A percentile compares a stretch with the other conserved stretches of the same genome.
Evolutionary conservation across 225 moss, liverwort and hornwort species (phyloP).

Genomic region (Lunularia cruciata): DNA sequence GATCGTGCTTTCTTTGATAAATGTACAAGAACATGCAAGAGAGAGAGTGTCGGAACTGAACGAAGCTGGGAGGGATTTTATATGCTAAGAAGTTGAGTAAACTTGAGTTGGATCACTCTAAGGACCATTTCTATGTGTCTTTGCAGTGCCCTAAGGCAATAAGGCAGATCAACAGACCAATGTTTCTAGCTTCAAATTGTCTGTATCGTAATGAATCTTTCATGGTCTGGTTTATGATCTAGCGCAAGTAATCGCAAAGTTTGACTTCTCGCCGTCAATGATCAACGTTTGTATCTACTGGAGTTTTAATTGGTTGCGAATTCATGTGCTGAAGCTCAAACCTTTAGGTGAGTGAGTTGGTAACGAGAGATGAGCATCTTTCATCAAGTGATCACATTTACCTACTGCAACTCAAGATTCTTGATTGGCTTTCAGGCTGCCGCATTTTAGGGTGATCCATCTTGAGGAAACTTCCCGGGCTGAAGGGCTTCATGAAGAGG

Average conservation of each 20-base stretch:
- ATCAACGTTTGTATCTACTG: slow-evolving; percentile 75
- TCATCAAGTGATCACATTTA: no score
- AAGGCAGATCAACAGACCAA: slow-evolving; percentile 80
- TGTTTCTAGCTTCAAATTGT: slow-evolving; percentile 92
- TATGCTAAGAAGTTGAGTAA: no score
- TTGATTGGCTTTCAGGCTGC: slow-evolving; percentile 49
- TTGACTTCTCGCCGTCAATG: slow-evolving; percentile 68
- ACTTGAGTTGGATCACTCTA: not conserved
- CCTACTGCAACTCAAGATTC: no score
- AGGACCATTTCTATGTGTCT: not conserved
- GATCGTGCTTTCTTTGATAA: no score
- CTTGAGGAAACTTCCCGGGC: slow-evolving; percentile 63
- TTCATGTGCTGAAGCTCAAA: no score
- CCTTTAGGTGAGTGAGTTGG: no score
- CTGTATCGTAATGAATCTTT: slow-evolving; percentile 87
- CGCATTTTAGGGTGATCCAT: slow-evolving; percentile 90
- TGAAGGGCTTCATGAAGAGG: slow-evolving; percentile 69
- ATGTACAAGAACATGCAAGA: no score
- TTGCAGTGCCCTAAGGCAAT: slow-evolving; percentile 76
- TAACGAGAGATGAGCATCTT: no score
- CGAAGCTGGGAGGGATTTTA: no score
- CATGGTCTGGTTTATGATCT: slow-evolving; percentile 65
- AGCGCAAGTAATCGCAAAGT: slow-evolving; percentile 67
- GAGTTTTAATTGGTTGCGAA: slow-evolving; percentile 89
- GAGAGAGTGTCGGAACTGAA: no score